These are phyloP conservation scores for Umbelopsis isabellina DNA, from an alignment of 192 early-diverging fungal genomes.

Conservation along the genomic window DNA sequence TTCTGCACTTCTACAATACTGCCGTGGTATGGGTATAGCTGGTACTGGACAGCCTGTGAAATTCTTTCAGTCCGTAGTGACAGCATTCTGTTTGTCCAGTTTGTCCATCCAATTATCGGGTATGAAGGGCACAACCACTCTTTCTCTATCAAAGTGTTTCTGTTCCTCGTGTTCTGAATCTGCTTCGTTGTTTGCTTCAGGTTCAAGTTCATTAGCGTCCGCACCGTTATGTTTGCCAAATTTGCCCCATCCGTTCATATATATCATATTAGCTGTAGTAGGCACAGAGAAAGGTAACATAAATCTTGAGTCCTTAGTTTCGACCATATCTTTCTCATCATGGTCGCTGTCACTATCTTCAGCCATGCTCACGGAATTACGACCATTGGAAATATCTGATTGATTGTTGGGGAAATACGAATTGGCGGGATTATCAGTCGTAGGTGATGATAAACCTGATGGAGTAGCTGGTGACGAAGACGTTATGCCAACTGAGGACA, in stretches of 20 bases:
- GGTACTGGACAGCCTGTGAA: no score
- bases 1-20: no score
- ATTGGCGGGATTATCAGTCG: background rate
- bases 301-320: slow-evolving; percentile 57
- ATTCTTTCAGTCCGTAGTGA: slow-evolving; percentile 2
- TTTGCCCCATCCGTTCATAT: slow-evolving; percentile 11
- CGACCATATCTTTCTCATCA: slow-evolving; percentile 53
- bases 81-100: slow-evolving; percentile 27
- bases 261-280: slow-evolving; percentile 50
- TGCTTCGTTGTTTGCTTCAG: slow-evolving; percentile 19
- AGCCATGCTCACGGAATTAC: background rate
- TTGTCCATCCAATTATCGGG: slow-evolving; percentile 39
- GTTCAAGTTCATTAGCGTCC: slow-evolving; percentile 3
- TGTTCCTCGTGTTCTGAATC: slow-evolving; percentile 1
- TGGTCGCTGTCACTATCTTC: slow-evolving; percentile 45
- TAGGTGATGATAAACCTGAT: background rate
- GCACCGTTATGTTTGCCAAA: slow-evolving; percentile 14
- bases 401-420: slow-evolving; percentile 8
- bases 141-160: slow-evolving; percentile 24
- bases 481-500: slow-evolving; percentile 22
- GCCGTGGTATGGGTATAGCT: no score
- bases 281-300: slow-evolving; percentile 66
- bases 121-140: slow-evolving; percentile 29
- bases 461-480: slow-evolving; percentile 5
- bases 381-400: background rate